Evolutionary conservation across 768 basidiomycete genomes (phyloP).

Genomic region (Sporobolomyces roseus): DNA sequence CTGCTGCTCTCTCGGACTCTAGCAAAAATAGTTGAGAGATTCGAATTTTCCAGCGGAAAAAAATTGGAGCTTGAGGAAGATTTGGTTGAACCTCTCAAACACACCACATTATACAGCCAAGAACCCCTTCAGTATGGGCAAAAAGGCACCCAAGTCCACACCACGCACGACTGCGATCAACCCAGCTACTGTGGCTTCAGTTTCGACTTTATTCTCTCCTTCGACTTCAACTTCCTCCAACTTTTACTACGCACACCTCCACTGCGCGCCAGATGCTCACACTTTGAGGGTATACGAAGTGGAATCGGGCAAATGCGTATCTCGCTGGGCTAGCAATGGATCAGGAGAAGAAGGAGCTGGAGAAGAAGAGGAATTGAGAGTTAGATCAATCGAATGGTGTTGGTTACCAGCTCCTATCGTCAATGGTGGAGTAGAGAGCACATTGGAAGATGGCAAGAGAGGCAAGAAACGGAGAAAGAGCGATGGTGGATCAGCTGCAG

Average conservation of each 20-base stretch:
- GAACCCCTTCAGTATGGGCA: constrained; percentile 30
- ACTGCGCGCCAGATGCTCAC: constrained; percentile 36
- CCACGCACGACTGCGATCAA: constrained; percentile 39
- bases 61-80: not conserved
- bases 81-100: not conserved
- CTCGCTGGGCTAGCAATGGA: constrained; percentile 38
- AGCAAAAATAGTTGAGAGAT: too few relatives aligned
- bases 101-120: too few relatives aligned
- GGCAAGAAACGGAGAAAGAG: constrained; percentile 42
- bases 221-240: not conserved
- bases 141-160: constrained; percentile 22
- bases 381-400: constrained; percentile 33
- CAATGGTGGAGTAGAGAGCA: not conserved
- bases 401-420: constrained; percentile 1
- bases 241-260: constrained; percentile 35
- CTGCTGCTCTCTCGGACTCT: too few relatives aligned
- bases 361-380: constrained; percentile 22
- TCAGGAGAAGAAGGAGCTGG: not conserved
- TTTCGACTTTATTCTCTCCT: constrained; percentile 30
- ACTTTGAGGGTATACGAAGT: constrained; percentile 34
- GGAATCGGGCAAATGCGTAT: constrained; percentile 29
- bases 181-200: constrained; percentile 21
- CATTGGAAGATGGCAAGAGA: constrained; percentile 18
- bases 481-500: constrained; percentile 23
- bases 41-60: not conserved